These are phyloP conservation scores for Plasmodium fragile DNA, from an alignment of 169 alveolate species.

Conservation along the genomic window DNA sequence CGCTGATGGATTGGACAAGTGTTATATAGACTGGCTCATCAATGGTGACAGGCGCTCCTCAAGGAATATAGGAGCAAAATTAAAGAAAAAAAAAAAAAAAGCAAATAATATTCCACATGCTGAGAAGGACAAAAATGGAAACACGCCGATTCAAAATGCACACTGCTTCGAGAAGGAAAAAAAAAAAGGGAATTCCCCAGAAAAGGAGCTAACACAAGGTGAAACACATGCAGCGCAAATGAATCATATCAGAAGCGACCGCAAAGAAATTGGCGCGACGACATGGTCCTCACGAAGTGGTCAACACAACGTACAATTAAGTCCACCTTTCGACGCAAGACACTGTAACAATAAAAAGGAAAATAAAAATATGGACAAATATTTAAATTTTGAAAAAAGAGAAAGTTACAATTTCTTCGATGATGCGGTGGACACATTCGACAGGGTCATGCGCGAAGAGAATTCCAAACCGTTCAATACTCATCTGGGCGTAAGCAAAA, in stretches of 20 bases:
- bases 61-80: not conserved
- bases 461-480: not conserved
- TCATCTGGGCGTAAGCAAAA: not conserved
- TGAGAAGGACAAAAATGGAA: not conserved
- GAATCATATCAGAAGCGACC: not conserved
- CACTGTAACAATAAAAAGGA: not conserved
- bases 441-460: not conserved
- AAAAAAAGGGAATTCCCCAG: not conserved
- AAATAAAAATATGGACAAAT: not conserved
- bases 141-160: not conserved
- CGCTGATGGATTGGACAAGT: not conserved
- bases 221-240: not conserved
- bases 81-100: not conserved
- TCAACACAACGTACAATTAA: not conserved
- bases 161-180: not conserved
- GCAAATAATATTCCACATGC: not conserved
- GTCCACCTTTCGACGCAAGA: not conserved
- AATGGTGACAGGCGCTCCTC: not conserved
- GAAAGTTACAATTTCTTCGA: not conserved
- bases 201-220: not conserved
- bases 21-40: not conserved
- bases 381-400: constrained; percentile 14
- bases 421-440: not conserved
- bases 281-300: not conserved
- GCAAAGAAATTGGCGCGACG: not conserved